phyloP scores from a whole-genome alignment of 1,284 basidiomycete species.

The Cystobasidium pallidum region DNA sequence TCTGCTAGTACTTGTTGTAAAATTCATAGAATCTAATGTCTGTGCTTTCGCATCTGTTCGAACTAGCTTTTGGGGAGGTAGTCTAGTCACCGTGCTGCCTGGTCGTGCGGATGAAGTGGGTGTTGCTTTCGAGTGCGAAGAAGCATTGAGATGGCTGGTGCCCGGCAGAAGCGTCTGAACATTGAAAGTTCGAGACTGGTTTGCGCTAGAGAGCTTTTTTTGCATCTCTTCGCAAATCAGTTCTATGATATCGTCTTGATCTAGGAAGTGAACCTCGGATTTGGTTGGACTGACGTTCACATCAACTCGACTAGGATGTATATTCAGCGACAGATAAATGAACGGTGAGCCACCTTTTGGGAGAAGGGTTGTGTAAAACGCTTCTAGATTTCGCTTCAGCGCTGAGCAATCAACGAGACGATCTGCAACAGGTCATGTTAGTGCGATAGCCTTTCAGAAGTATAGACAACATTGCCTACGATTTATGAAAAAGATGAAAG shows the following conservation, averaged over 20 bases:
- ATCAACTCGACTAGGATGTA: constrained; percentile 86
- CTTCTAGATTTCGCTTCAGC: constrained; percentile 85
- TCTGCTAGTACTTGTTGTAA: constrained; percentile 16
- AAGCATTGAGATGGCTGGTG: constrained; percentile 40
- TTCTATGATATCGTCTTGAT: constrained; percentile 87
- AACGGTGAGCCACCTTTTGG: constrained; percentile 91
- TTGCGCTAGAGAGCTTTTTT: constrained; percentile 67
- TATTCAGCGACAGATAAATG: constrained; percentile 83
- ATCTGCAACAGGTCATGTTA: constrained; percentile 62
- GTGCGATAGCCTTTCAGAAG: not conserved
- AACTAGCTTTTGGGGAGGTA: constrained; percentile 82
- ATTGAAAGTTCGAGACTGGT: constrained; percentile 71
- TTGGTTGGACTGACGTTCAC: constrained; percentile 99
- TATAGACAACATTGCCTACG: constrained; percentile 61
- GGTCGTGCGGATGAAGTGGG: constrained; percentile 23
- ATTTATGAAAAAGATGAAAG: constrained; percentile 95
- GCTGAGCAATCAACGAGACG: constrained; percentile 87
- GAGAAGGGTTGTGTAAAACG: constrained; percentile 80
- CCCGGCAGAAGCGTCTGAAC: constrained; percentile 67
- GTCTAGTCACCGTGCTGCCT: constrained; percentile 49
- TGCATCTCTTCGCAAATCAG: constrained; percentile 75
- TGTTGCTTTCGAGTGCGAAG: not conserved
- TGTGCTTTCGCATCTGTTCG: constrained; percentile 84
- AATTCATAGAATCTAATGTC: constrained; percentile 84
- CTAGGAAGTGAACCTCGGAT: constrained; percentile 77